These are phyloP conservation scores for Raddia distichophylla DNA, from an alignment of 176 grass and related monocot species.

Conservation along the genomic window DNA sequence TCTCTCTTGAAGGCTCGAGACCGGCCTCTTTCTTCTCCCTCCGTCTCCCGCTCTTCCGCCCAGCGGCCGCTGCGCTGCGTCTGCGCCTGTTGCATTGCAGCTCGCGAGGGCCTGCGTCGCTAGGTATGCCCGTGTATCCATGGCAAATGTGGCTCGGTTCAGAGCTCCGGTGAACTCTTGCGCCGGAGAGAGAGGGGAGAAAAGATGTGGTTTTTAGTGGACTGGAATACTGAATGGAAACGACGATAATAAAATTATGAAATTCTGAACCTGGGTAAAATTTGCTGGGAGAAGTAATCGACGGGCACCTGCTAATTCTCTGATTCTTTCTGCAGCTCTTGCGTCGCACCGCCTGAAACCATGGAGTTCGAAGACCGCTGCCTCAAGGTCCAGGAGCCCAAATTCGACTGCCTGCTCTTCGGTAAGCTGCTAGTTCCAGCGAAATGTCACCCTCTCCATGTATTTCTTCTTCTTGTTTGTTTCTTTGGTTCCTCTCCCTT, in stretches of 20 bases:
- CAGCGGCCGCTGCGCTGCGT: background rate
- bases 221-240: background rate
- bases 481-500: background rate
- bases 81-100: slow-evolving; percentile 42
- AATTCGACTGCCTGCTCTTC: slow-evolving; percentile 90
- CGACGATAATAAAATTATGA: slow-evolving; percentile 17
- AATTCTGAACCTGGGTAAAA: background rate
- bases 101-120: slow-evolving; percentile 4
- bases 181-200: background rate
- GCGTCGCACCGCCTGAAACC: background rate
- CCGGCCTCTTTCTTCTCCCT: background rate
- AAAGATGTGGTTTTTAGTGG: background rate
- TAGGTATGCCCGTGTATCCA: slow-evolving; percentile 45
- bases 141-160: slow-evolving; percentile 49
- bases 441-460: slow-evolving; percentile 28
- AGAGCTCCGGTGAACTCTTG: slow-evolving; percentile 19
- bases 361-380: slow-evolving; percentile 90
- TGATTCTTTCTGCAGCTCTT: slow-evolving; percentile 38
- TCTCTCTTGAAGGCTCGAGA: slow-evolving; percentile 26
- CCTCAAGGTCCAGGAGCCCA: slow-evolving; percentile 60
- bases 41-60: background rate
- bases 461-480: background rate
- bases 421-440: slow-evolving; percentile 49
- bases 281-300: background rate
- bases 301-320: slow-evolving; percentile 19